Base-by-base conservation (phyloP, 2,329 filamentous ascomycete genomes). In the Colletotrichum incanum region DNA sequence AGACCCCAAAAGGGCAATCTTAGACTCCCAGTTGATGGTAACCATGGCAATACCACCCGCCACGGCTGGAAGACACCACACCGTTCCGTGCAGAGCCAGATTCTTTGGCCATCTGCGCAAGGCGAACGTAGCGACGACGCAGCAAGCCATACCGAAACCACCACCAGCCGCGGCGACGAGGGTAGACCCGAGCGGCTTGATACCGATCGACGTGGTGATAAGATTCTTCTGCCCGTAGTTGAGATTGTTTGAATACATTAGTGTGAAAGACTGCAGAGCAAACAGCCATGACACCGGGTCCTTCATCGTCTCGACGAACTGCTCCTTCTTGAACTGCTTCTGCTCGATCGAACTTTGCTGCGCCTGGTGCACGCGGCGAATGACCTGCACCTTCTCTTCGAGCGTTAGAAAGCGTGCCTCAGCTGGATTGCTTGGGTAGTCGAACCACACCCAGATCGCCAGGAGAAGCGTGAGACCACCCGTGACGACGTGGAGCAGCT, bases 221-320 rank as follows among this genome's bases (percentile, higher is more conserved):
- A 84, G 77, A 61, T 81, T 83, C 62, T 83, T 80, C 70, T 85
- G 82, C 0, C 78, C 78, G 60, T 83, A 84, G 26, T 78, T 78
- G 47, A 84, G 76, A 70, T 83, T 84, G 67, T 84, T 84, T 2
- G 79, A 77, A 60, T 79, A 75, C 80, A 81, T 80, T 0, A 81
- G 76, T 0, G 79, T 78, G 41, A 82, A 81, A 0, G 79, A 76
- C 58, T 78, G 77, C 3, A 82, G 71, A 0, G 75, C 70, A 23
- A 81, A 81, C 0, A 81, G 34, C 79, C 79, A 81, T 0, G 79
- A 79, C 4, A 80, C 77, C 3, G 79, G 78, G 54, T 80, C 79
- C 5, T 68, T 63, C 2, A 80, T 65, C 0, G 79, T 77, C 61
- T 80, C 79, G 9, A 74, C 49, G 18, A 80, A 76, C 9, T 81